Conservation (phyloP, 768 basidiomycete genomes). For the Collybia nuda region DNA sequence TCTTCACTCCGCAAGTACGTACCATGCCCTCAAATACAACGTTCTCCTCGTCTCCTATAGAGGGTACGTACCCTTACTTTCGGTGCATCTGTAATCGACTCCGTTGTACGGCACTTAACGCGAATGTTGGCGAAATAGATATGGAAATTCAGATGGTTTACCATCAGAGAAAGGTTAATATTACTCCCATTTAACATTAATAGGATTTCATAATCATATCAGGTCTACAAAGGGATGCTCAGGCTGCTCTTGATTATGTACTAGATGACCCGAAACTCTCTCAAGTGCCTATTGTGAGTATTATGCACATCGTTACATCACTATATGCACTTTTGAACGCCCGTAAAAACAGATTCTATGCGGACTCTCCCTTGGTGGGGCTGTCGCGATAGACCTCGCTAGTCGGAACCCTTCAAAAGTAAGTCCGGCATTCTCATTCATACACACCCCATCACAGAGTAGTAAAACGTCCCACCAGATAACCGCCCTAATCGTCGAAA, state of each 20-base stretch:
- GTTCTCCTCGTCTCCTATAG: slow-evolving; percentile 88
- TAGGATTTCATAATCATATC: not conserved
- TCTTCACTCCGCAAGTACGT: slow-evolving; percentile 58
- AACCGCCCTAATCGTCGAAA: slow-evolving; percentile 76
- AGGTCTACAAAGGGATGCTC: slow-evolving; percentile 80
- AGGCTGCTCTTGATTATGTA: slow-evolving; percentile 74
- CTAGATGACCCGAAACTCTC: slow-evolving; percentile 53
- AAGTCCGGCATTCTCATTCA: slow-evolving; percentile 36
- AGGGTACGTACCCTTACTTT: slow-evolving; percentile 50
- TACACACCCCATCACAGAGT: not conserved
- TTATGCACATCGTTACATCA: not conserved
- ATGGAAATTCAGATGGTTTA: slow-evolving; percentile 74
- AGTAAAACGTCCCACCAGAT: slow-evolving; percentile 37
- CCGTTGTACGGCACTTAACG: too few relatives aligned
- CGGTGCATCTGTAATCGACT: too few relatives aligned
- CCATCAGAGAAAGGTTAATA: slow-evolving; percentile 74
- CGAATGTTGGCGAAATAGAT: slow-evolving; percentile 39
- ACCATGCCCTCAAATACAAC: slow-evolving; percentile 77
- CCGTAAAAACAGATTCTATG: slow-evolving; percentile 50
- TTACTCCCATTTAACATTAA: not conserved
- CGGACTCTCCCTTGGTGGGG: slow-evolving; percentile 84
- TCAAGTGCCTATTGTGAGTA: slow-evolving; percentile 56
- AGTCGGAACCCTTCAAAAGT: slow-evolving; percentile 66
- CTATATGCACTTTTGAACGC: not conserved
- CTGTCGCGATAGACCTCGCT: slow-evolving; percentile 82